Conservation (phyloP, 306 rosid genomes). For the Notholithocarpus densiflorus region DNA sequence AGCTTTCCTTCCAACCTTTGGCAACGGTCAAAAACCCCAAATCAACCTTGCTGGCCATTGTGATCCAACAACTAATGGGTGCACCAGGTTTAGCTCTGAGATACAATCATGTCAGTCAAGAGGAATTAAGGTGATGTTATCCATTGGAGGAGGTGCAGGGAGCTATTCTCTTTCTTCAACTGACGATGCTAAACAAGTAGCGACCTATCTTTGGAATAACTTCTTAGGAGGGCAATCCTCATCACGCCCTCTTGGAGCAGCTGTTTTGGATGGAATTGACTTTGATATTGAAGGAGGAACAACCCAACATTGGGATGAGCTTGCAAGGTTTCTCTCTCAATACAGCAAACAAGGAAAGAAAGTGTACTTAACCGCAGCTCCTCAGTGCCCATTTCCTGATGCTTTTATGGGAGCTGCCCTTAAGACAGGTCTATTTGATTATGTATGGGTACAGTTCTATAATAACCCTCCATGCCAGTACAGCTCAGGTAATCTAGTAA, state of each 20-base stretch:
- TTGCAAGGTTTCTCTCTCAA: conserved; percentile 43
- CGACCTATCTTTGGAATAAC: conserved; percentile 55
- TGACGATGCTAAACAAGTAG: conserved; percentile 45
- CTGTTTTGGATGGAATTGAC: conserved; percentile 58
- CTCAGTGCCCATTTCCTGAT: conserved; percentile 64
- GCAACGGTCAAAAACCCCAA: conserved; percentile 42
- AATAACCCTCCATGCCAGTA: conserved; percentile 55
- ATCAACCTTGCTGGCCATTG: conserved; percentile 52
- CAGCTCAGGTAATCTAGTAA: conserved; percentile 42
- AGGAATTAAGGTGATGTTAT: conserved; percentile 51
- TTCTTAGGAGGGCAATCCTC: conserved; percentile 54
- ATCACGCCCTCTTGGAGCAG: conserved; percentile 48
- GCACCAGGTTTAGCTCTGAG: conserved; percentile 37
- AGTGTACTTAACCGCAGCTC: conserved; percentile 52
- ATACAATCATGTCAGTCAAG: conserved; percentile 38
- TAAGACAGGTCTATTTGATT: conserved; percentile 54
- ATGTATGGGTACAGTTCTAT: conserved; percentile 65
- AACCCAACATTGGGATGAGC: conserved; percentile 44
- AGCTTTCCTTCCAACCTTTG: conserved; percentile 48
- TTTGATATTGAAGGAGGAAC: conserved; percentile 67
- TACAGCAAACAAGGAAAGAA: conserved; percentile 39
- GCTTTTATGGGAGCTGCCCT: conserved; percentile 54
- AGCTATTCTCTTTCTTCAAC: conserved; percentile 45
- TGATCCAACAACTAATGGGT: conserved; percentile 38
- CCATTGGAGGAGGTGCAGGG: conserved; percentile 56